phyloP scores from a whole-genome alignment of 805 yeast species.

The Candida tallmaniae region DNA sequence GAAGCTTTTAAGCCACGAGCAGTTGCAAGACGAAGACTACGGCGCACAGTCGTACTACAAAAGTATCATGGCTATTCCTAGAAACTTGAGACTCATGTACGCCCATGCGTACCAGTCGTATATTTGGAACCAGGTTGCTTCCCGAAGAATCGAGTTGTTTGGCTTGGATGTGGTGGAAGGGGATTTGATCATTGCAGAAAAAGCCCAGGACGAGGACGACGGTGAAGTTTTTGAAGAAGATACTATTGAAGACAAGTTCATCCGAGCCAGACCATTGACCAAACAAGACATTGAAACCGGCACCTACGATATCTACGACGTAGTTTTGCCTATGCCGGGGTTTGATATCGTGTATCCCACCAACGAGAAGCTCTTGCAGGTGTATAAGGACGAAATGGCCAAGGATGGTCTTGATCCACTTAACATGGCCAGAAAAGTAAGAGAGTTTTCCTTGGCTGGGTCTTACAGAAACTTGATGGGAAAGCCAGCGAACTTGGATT shows the following conservation, averaged over 20 bases:
- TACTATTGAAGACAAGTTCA: slow-evolving; percentile 49
- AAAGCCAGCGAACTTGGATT: slow-evolving; percentile 61
- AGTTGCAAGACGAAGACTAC: slow-evolving; percentile 44
- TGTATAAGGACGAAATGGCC: slow-evolving; percentile 70
- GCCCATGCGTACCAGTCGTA: slow-evolving; percentile 97
- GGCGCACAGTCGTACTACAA: slow-evolving; percentile 57
- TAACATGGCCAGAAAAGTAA: slow-evolving; percentile 76
- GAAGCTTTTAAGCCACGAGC: slow-evolving; percentile 51
- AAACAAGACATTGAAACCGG: slow-evolving; percentile 61
- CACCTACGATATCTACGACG: slow-evolving; percentile 66
- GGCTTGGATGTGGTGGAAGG: slow-evolving; percentile 75
- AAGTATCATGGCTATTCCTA: slow-evolving; percentile 85
- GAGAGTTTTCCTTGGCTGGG: slow-evolving; percentile 90
- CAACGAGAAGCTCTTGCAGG: slow-evolving; percentile 52
- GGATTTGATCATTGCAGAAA: slow-evolving; percentile 57
- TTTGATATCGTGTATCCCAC: slow-evolving; percentile 85
- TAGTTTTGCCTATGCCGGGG: slow-evolving; percentile 96
- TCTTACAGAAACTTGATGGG: slow-evolving; percentile 74
- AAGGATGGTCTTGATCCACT: slow-evolving; percentile 80
- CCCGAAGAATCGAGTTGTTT: slow-evolving; percentile 64
- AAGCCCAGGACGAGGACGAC: slow-evolving; percentile 15
- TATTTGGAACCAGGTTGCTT: slow-evolving; percentile 87
- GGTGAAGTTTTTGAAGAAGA: slow-evolving; percentile 60
- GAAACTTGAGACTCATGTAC: slow-evolving; percentile 89
- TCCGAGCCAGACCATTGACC: slow-evolving; percentile 72